Base-by-base conservation (phyloP, 768 basidiomycete genomes). In the Paxillus rubicundulus region DNA sequence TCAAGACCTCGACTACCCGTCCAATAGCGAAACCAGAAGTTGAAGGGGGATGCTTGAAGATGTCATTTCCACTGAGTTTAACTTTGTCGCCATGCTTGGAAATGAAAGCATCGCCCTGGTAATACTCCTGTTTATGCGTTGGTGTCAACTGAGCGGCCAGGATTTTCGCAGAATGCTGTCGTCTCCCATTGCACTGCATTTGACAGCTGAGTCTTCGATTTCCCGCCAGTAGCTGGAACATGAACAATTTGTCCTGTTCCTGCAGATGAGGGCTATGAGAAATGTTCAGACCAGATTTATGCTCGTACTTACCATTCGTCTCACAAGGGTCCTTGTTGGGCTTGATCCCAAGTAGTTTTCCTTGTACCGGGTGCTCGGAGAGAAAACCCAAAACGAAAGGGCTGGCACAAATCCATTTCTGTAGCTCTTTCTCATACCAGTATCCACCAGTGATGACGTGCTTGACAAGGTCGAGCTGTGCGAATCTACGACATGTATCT, bases 341-440 rank as follows among this genome's bases (percentile, higher is more conserved):
- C 13, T 37, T 37, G 30, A 51, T 30, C 12, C 53, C 42, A 5
- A 54, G 49, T 9, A 54, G 40, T 8, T 20, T 49, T 12, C 27
- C 38, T 43, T 50, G 48, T 30, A 17, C 47, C 9, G 49, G 53
- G 39, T 54, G 36, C 5, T 54, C 12, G 13, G 36, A 37, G 17
- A 37, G 32, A 50, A 57, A 62, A 24, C 24, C 24, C 24, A 24
- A 24, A 24, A 24, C 3, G 24, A 24, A 24, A 24, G 24, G 24
- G 24, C 24, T 6, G 4, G 24, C 24, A 24, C 24, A 24, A 24
- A 24, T 6, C 24, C 24, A 24, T 24, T 24, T 24, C 24, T 24
- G 24, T 24, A 24, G 24, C 24, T 24, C 24, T 24, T 24, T 24
- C 24, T 24, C 24, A 24, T 24, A 24, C 24, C 24, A 24, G 24